Base-by-base conservation (phyloP, 2,329 filamentous ascomycete species). In the Diaporthe ampelina region DNA sequence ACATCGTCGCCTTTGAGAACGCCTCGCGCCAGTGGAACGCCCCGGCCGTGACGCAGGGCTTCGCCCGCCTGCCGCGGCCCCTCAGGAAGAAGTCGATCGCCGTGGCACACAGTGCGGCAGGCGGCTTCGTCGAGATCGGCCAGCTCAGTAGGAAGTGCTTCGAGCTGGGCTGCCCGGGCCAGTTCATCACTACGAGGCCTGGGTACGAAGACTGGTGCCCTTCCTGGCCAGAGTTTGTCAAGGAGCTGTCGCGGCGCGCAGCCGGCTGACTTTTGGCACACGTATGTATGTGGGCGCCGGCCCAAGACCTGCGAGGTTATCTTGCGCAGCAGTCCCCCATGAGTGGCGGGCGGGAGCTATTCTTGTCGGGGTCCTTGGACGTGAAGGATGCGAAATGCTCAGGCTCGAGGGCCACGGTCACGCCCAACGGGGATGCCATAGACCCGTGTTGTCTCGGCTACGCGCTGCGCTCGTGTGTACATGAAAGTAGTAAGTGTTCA, bases 1-100 rank as follows among this genome's bases (percentile, higher is more conserved):
- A 83, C 75, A 83, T 85, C 8, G 84, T 86, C 40, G 83, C 85
- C 19, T 87, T 88, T 71, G 86, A 88, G 79, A 78, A 79, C 58
- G 61, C 57, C 32, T 75, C 72, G 13, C 48, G 43, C 7, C 72
- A 75, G 61, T 79, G 78, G 78, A 43, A 71, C 45, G 70, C 75
- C 10, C 69, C 68, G n/a, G 76, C 68, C 37, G 78, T 78, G n/a
- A 43, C 61, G n/a, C 61, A 70, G 29, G 76, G 76, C 29, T 43
- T 79, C 24, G 58, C 58, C n/a, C 65, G 63, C 32, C 74, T 79
- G 35, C 68, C 77, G 7, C 54, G 37, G 45, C 56, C 71, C 15
- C 68, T 78, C 35, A 58, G 70, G 35, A 61, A 48, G 29, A 72
- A 75, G 58, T 76, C 75, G 21, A 59, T 78, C 52, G 77, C 72